A percentile compares a stretch with the other conserved stretches of the same genome.
phyloP scores from a whole-genome alignment of 805 yeast genomes.

The Geotrichum ghanense region DNA sequence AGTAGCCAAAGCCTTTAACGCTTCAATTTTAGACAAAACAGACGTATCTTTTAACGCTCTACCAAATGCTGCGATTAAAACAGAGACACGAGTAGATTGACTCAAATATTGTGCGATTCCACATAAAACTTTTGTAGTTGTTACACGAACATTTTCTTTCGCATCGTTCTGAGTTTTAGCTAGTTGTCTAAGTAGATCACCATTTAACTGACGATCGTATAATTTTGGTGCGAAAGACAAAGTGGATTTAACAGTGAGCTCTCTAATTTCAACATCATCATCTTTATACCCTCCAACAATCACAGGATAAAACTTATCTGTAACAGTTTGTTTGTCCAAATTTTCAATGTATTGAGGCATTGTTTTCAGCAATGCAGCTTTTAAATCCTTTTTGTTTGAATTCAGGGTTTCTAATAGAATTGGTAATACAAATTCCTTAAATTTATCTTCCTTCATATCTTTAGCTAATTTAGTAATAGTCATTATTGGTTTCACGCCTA shows the following conservation, averaged over 20 bases:
- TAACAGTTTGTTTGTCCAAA: constrained; percentile 50
- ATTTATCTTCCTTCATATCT: constrained; percentile 24
- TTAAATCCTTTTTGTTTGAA: constrained; percentile 62
- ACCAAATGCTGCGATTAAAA: constrained; percentile 76
- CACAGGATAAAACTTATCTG: constrained; percentile 54
- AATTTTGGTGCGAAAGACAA: constrained; percentile 49
- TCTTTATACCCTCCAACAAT: constrained; percentile 79
- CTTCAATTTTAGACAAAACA: constrained; percentile 62
- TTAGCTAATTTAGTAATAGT: constrained; percentile 25
- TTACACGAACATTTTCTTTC: constrained; percentile 64
- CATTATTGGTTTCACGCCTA: constrained; percentile 21
- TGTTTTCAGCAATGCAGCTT: constrained; percentile 57
- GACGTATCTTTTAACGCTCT: constrained; percentile 74
- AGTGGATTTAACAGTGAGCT: constrained; percentile 63
- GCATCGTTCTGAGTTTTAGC: constrained; percentile 78
- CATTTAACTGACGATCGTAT: constrained; percentile 71
- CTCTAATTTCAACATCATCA: constrained; percentile 68
- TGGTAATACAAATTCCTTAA: constrained; percentile 41
- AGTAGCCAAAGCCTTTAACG: constrained; percentile 60
- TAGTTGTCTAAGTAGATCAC: constrained; percentile 66
- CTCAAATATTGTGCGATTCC: constrained; percentile 52
- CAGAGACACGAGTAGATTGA: constrained; percentile 48
- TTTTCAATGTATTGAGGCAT: constrained; percentile 43
- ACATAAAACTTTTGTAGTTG: constrained; percentile 59
- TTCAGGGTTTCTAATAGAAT: constrained; percentile 51